phyloP scores from a whole-genome alignment of 1,139 yeast genomes.

The Taphrina confusa region DNA sequence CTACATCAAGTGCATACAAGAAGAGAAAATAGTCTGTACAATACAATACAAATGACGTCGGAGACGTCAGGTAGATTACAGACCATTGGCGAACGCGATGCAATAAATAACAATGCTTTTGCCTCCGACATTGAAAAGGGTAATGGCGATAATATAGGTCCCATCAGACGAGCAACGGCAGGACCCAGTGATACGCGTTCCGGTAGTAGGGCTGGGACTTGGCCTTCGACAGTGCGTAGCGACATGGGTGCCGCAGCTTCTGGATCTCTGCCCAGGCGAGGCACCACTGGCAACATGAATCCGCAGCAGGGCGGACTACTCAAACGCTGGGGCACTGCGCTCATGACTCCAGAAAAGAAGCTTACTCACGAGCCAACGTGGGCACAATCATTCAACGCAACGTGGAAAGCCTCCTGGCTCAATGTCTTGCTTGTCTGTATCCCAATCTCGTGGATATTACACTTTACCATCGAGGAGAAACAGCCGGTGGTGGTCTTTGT shows the following conservation, averaged over 20 bases:
- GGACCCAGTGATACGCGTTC: neutral
- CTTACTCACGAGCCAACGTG: conserved; percentile 15
- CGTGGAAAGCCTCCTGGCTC: conserved; percentile 14
- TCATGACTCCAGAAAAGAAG: conserved; percentile 18
- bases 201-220: conserved; percentile 1
- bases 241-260: conserved; percentile 14
- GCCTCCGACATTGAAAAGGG: conserved; percentile 19
- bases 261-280: neutral
- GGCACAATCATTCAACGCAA: conserved; percentile 13
- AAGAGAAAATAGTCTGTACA: no score
- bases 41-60: no score
- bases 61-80: no score
- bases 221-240: conserved; percentile 2
- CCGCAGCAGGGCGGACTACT: conserved; percentile 3
- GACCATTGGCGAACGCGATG: neutral
- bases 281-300: conserved; percentile 3
- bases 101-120: neutral
- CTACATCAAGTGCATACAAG: no score
- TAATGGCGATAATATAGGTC: neutral
- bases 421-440: conserved; percentile 18
- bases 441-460: conserved; percentile 16
- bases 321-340: conserved; percentile 22
- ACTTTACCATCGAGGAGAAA: conserved; percentile 8
- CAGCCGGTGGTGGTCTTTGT: conserved; percentile 50
- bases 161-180: neutral